Evolutionary conservation across 1,139 yeast species (phyloP).

Genomic region (Pneumocystis carinii): DNA sequence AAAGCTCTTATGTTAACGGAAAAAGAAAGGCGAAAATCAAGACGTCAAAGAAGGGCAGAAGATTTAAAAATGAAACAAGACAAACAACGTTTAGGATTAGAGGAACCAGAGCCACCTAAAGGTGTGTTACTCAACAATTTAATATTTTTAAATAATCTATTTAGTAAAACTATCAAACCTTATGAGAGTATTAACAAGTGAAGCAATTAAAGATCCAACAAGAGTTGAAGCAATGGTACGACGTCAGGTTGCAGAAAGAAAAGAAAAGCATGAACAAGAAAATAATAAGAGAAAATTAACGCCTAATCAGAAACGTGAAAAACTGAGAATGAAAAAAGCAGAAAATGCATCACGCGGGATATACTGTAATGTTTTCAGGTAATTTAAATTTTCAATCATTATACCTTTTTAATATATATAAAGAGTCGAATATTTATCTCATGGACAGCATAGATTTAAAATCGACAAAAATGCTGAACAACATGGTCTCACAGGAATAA

Average conservation of each 20-base stretch:
- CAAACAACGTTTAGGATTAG: constrained; percentile 62
- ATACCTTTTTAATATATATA: not conserved
- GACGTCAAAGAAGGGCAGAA: constrained; percentile 55
- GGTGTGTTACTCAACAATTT: not conserved
- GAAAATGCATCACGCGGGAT: constrained; percentile 40
- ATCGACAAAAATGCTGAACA: constrained; percentile 71
- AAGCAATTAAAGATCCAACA: constrained; percentile 83
- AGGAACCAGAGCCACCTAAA: constrained; percentile 81
- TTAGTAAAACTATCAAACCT: constrained; percentile 58
- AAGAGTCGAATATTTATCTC: constrained; percentile 36
- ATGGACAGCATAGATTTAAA: constrained; percentile 57
- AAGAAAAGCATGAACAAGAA: constrained; percentile 40
- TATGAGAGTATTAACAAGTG: constrained; percentile 73
- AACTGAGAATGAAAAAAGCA: constrained; percentile 32
- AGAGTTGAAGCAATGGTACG: constrained; percentile 61
- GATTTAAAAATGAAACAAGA: constrained; percentile 60
- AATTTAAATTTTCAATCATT: not conserved
- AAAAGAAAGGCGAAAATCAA: constrained; percentile 55
- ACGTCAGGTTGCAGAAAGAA: constrained; percentile 51
- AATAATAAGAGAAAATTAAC: constrained; percentile 52
- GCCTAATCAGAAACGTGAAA: constrained; percentile 40
- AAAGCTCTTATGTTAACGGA: constrained; percentile 44
- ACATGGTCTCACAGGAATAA: constrained; percentile 46
- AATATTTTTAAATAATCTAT: not conserved
- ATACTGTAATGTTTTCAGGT: constrained; percentile 40